These are phyloP conservation scores for Botrytis porri DNA, from an alignment of 2,329 filamentous ascomycete genomes.

Conservation along the genomic window DNA sequence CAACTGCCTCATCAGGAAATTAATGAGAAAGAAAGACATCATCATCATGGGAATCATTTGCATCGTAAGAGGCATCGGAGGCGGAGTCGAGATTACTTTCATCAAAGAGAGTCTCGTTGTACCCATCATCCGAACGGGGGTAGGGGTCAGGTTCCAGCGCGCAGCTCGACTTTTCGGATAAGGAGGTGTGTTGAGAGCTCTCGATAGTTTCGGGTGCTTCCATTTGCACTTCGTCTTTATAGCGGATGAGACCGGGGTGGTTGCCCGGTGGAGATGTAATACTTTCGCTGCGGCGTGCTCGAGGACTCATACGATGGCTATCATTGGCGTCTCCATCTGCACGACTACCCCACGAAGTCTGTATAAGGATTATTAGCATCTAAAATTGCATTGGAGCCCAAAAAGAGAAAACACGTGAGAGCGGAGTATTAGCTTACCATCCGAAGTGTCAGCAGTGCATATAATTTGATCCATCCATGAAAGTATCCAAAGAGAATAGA, in stretches of 20 bases:
- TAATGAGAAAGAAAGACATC: constrained; percentile 15
- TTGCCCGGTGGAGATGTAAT: constrained; percentile 47
- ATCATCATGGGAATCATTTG: constrained; percentile 29
- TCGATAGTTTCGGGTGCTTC: constrained; percentile 11
- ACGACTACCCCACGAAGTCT: constrained; percentile 96
- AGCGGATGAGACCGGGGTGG: constrained; percentile 45
- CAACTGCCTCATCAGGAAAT: constrained; percentile 22
- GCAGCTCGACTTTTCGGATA: constrained; percentile 12
- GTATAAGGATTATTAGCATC: constrained; percentile 19
- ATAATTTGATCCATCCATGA: constrained; percentile 88
- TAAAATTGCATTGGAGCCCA: constrained; percentile 22
- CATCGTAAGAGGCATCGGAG: constrained; percentile 29
- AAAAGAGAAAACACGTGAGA: neutral
- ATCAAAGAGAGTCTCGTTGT: constrained; percentile 18
- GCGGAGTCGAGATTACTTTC: constrained; percentile 24
- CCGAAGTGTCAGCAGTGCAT: constrained; percentile 77
- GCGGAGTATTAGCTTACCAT: constrained; percentile 52
- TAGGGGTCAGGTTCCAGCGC: neutral
- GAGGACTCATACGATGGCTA: constrained; percentile 51
- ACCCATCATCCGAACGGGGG: constrained; percentile 16
- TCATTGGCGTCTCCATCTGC: constrained; percentile 87
- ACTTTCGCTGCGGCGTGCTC: constrained; percentile 37
- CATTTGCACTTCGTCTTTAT: constrained; percentile 38
- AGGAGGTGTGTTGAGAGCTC: constrained; percentile 3
- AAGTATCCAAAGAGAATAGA: constrained; percentile 90